A percentile compares a stretch with the other conserved stretches of the same genome.
Evolutionary conservation across 1,139 yeast species (phyloP).

Genomic region (Pichia sp.): DNA sequence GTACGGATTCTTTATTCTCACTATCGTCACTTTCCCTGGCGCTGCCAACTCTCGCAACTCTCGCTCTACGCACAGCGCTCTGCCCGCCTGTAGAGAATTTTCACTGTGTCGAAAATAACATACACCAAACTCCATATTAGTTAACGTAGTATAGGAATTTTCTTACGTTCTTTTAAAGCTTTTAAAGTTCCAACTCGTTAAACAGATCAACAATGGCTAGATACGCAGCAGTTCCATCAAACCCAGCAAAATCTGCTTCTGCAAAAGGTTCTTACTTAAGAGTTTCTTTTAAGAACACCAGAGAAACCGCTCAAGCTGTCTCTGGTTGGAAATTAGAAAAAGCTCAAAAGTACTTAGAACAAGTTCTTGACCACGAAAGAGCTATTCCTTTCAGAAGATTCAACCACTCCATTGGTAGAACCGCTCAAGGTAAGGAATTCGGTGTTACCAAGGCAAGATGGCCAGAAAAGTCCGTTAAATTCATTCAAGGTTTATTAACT

Average conservation of each 20-base stretch:
- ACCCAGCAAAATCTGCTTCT: constrained; percentile 99
- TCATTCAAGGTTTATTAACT: constrained; percentile 87
- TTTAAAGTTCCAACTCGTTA: constrained; percentile 1
- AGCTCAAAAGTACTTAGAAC: constrained; percentile 95
- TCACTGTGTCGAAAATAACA: background rate
- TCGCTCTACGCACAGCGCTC: too few relatives aligned
- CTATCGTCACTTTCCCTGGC: too few relatives aligned
- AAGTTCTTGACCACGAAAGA: constrained; percentile 97
- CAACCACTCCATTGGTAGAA: constrained; percentile 95
- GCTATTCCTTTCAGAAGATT: constrained; percentile 99
- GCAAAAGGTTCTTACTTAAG: constrained; percentile 99
- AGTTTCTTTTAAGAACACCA: constrained; percentile 99
- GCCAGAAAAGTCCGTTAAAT: constrained; percentile 99
- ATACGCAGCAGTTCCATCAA: constrained; percentile 98
- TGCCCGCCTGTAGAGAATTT: background rate
- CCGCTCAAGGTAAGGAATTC: constrained; percentile 99
- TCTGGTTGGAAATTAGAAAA: constrained; percentile 95
- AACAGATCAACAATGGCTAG: constrained; percentile 54
- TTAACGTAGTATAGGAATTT: too few relatives aligned
- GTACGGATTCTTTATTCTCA: background rate
- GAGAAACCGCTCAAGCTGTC: constrained; percentile 98
- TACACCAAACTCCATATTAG: background rate
- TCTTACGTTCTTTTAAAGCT: background rate
- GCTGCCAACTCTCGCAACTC: too few relatives aligned
- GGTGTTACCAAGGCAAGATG: constrained; percentile 99